Percentiles rank a stretch among this genome's conserved stretches.
These are phyloP conservation scores for Podaxis rugospora DNA, from an alignment of 768 basidiomycete species.

Conservation along the genomic window DNA sequence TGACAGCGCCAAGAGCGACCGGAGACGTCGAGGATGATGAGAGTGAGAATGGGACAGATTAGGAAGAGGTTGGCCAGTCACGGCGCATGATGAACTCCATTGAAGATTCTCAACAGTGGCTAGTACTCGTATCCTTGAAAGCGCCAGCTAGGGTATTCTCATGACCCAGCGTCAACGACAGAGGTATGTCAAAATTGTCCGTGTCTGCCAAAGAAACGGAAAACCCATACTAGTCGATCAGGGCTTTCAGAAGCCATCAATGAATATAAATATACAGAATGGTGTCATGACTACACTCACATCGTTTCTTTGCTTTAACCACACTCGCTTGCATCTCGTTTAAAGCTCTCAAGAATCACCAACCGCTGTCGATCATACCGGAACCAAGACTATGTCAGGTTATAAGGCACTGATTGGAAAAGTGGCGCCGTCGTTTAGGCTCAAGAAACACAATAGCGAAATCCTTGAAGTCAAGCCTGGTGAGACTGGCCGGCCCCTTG, in stretches of 20 bases:
- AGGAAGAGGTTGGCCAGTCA: no score
- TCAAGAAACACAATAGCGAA: conserved; percentile 62
- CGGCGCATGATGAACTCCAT: no score
- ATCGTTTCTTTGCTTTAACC: neutral
- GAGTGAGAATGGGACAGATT: no score
- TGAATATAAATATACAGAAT: conserved; percentile 1
- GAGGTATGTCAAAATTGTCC: neutral
- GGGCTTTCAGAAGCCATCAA: neutral
- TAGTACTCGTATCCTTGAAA: neutral
- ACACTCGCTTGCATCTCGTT: neutral
- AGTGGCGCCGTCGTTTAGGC: conserved; percentile 59
- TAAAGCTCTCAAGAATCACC: neutral
- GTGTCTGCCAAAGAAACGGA: neutral
- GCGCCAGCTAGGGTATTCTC: neutral
- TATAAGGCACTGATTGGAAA: conserved; percentile 43
- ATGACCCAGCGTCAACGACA: neutral
- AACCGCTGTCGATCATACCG: neutral
- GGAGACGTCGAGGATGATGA: no score
- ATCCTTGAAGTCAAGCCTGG: conserved; percentile 58
- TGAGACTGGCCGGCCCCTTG: conserved; percentile 53
- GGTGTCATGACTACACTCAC: neutral
- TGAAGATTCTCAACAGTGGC: neutral
- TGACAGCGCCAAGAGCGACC: no score
- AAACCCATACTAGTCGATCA: neutral
- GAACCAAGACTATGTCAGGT: conserved; percentile 5